Percentiles rank a stretch among this genome's conserved stretches.
Evolutionary conservation across 2,329 filamentous ascomycete genomes (phyloP).

Genomic region (Tolypocladium pustulatum): DNA sequence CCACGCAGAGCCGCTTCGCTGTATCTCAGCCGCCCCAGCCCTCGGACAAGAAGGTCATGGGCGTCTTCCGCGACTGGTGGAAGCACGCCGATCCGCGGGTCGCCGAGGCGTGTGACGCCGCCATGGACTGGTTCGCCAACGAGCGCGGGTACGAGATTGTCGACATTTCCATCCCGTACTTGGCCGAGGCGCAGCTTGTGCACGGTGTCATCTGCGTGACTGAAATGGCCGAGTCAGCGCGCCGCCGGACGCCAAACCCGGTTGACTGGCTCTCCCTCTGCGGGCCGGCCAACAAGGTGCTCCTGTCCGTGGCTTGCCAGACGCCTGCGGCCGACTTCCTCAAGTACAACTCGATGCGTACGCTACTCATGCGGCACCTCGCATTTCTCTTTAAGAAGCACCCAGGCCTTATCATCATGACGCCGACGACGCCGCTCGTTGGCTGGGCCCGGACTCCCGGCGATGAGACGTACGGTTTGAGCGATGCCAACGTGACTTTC

Average conservation of each 20-base stretch:
- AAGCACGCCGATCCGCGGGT: constrained; percentile 49
- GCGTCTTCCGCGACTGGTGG: constrained; percentile 50
- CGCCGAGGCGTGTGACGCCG: constrained; percentile 46
- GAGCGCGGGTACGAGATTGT: constrained; percentile 37
- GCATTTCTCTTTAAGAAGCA: constrained; percentile 58
- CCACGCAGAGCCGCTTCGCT: constrained; percentile 52
- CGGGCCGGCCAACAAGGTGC: constrained; percentile 57
- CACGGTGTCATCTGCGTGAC: constrained; percentile 69
- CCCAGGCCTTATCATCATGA: constrained; percentile 68
- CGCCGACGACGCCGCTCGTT: constrained; percentile 64
- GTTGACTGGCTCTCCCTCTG: constrained; percentile 43
- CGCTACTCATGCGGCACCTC: constrained; percentile 69
- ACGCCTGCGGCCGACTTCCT: constrained; percentile 61
- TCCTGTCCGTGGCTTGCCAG: constrained; percentile 54
- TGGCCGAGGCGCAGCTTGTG: constrained; percentile 63
- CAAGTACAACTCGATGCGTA: constrained; percentile 62
- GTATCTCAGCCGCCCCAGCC: constrained; percentile 36
- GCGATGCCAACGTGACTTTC: constrained; percentile 63
- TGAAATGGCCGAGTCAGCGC: constrained; percentile 48
- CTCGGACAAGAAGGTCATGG: constrained; percentile 50
- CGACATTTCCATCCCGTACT: constrained; percentile 54
- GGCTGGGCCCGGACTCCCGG: constrained; percentile 57
- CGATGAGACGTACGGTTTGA: constrained; percentile 60
- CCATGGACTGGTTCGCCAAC: constrained; percentile 47
- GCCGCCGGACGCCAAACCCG: constrained; percentile 30